phyloP scores from a whole-genome alignment of 495 filamentous ascomycete genomes.

The Pseudevernia furfuracea region DNA sequence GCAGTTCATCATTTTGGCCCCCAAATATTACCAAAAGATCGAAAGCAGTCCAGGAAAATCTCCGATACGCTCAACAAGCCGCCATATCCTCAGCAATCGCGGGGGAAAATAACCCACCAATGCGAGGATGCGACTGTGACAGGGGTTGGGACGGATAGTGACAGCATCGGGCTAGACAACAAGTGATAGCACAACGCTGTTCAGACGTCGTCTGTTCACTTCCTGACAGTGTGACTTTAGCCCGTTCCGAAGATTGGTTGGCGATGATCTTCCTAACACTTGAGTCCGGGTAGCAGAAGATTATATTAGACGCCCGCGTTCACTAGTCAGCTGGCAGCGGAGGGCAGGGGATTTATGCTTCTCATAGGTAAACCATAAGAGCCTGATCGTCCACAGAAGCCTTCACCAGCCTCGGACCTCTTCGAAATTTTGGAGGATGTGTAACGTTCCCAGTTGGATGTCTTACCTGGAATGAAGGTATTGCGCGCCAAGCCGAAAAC shows the following conservation, averaged over 20 bases:
- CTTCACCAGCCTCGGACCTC: conserved; percentile 1
- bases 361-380: background rate
- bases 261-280: background rate
- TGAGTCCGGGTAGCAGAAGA: background rate
- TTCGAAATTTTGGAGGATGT: background rate
- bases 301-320: background rate
- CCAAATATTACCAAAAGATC: background rate
- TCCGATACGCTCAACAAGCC: conserved; percentile 17
- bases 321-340: conserved; percentile 1
- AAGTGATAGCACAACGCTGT: conserved; percentile 4
- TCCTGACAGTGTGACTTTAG: background rate
- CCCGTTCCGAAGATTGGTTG: background rate
- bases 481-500: conserved; percentile 13
- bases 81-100: conserved; percentile 12
- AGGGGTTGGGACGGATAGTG: conserved; percentile 7
- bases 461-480: conserved; percentile 14
- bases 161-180: conserved; percentile 13
- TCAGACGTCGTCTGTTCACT: conserved; percentile 8
- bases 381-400: background rate
- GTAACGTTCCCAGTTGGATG: conserved; percentile 12
- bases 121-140: conserved; percentile 11
- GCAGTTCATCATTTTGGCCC: conserved; percentile 13
- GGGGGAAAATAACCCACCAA: conserved; percentile 8
- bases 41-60: conserved; percentile 9
- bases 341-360: conserved; percentile 4